phyloP scores from a whole-genome alignment of 2,329 filamentous ascomycete genomes.

The Colletotrichum agaves region DNA sequence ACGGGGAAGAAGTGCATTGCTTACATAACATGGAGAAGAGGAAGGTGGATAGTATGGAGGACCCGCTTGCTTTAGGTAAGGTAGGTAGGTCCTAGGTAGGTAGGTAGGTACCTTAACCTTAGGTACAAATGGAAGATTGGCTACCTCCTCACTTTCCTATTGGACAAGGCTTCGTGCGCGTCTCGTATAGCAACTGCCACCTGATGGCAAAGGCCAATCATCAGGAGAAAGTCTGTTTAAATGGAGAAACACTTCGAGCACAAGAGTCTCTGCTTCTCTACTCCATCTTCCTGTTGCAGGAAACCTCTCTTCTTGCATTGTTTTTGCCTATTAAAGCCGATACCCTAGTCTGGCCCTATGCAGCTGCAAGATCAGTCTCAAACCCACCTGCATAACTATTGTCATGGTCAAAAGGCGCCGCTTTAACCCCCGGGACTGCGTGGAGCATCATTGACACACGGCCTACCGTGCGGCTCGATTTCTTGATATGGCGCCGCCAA shows the following conservation, averaged over 20 bases:
- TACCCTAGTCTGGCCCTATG: conserved; percentile 19
- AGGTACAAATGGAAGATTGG: no score
- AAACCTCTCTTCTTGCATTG: background rate
- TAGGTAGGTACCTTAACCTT: no score
- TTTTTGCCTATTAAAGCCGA: background rate
- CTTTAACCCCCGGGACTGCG: conserved; percentile 28
- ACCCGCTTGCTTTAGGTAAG: no score
- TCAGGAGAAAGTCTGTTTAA: conserved; percentile 5
- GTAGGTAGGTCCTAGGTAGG: no score
- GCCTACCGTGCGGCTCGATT: background rate
- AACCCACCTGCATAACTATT: conserved; percentile 14
- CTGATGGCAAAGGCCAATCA: conserved; percentile 19
- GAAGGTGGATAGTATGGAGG: no score
- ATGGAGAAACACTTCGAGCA: conserved; percentile 2
- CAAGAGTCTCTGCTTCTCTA: background rate
- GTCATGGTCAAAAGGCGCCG: conserved; percentile 30
- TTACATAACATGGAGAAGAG: no score
- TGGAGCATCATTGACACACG: conserved; percentile 31
- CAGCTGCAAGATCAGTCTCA: conserved; percentile 24
- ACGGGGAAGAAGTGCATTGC: no score
- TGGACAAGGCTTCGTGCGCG: conserved; percentile 38
- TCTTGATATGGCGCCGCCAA: conserved; percentile 47
- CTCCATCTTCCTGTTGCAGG: background rate
- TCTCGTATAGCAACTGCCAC: conserved; percentile 40
- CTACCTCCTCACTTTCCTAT: conserved; percentile 25